Evolutionary conservation across 1,284 basidiomycete genomes (phyloP).

Genomic region (Cryptococcus maquisensis): DNA sequence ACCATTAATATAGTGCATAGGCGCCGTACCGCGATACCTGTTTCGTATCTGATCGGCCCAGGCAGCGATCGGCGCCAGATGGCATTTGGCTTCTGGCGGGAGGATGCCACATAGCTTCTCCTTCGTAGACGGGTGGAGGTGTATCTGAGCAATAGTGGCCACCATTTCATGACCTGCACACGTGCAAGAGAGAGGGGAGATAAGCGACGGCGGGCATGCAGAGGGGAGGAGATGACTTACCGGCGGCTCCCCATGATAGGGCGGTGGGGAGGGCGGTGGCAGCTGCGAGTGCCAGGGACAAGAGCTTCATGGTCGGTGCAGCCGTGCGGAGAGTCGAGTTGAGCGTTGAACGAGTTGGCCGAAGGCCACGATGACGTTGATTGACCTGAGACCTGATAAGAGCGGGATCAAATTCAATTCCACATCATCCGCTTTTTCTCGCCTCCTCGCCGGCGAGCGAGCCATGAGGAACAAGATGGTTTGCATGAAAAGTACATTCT

Average conservation of each 20-base stretch:
- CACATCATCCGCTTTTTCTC: no score
- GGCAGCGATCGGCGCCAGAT: conserved; percentile 71
- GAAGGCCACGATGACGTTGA: background rate
- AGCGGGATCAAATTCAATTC: background rate
- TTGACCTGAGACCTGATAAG: background rate
- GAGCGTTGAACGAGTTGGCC: background rate
- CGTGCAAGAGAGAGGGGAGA: background rate
- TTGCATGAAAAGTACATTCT: background rate
- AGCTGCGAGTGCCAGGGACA: conserved; percentile 2
- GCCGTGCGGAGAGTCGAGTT: background rate
- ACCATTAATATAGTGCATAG: conserved; percentile 53
- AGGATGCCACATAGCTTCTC: conserved; percentile 65
- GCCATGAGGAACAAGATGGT: background rate
- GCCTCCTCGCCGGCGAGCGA: background rate
- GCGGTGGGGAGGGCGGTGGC: conserved; percentile 26
- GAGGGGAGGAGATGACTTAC: conserved; percentile 30
- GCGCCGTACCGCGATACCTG: conserved; percentile 46
- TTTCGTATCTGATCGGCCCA: conserved; percentile 75
- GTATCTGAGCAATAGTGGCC: conserved; percentile 87
- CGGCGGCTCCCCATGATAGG: conserved; percentile 52
- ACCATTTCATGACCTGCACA: conserved; percentile 76
- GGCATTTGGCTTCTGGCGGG: conserved; percentile 59
- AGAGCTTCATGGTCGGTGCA: background rate
- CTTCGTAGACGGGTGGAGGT: conserved; percentile 71
- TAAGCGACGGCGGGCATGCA: background rate